Evolutionary conservation across 179 eudicot species (phyloP).

Genomic region (Spinacia oleracea): DNA sequence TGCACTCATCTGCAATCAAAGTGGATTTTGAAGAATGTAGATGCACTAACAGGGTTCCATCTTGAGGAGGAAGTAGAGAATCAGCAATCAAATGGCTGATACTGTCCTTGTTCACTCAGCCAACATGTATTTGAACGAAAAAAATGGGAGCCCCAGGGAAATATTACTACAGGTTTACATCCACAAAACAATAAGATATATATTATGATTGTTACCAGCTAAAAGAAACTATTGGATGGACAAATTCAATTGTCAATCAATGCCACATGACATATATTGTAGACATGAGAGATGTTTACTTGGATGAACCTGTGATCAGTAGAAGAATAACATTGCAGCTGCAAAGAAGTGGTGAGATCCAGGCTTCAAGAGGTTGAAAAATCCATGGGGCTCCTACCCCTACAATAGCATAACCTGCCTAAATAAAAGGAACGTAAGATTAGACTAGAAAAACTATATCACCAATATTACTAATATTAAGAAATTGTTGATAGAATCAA

Average conservation of each 20-base stretch:
- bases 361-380: slow-evolving; percentile 48
- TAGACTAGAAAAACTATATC: slow-evolving; percentile 15
- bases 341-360: slow-evolving; percentile 71
- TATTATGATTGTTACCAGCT: background rate
- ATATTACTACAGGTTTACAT: background rate
- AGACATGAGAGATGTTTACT: slow-evolving; percentile 12
- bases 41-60: background rate
- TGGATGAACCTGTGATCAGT: slow-evolving; percentile 66
- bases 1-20: background rate
- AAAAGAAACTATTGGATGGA: background rate
- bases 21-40: background rate
- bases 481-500: slow-evolving; percentile 1
- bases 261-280: background rate
- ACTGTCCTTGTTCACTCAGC: background rate
- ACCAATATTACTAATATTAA: background rate
- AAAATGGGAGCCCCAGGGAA: background rate
- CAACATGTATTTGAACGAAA: background rate
- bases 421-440: slow-evolving; percentile 33
- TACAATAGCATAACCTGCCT: slow-evolving; percentile 91
- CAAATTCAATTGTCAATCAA: background rate
- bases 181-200: slow-evolving; percentile 4
- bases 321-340: slow-evolving; percentile 81
- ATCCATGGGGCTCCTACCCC: slow-evolving; percentile 90
- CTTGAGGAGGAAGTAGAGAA: background rate
- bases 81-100: background rate